Conservation (phyloP, 164 flowering plant genomes). For the Chloranthus sessilifolius region DNA sequence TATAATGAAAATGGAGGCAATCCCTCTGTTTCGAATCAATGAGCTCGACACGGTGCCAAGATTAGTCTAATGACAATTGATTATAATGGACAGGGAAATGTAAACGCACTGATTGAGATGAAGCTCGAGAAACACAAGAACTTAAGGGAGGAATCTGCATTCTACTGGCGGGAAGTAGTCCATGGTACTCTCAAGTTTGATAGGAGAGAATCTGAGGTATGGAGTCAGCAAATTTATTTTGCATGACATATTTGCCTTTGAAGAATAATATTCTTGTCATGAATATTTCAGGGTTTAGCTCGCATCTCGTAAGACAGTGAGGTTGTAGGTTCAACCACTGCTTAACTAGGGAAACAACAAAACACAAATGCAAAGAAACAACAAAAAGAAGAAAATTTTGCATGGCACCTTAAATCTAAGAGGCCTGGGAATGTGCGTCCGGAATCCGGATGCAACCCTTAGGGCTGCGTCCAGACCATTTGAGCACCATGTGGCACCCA, state of each 20-base stretch:
- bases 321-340: not conserved
- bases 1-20: too few species aligned
- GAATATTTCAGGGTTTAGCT: not conserved
- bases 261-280: not conserved
- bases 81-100: constrained; percentile 52
- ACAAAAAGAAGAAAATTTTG: not conserved
- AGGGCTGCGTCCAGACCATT: too few species aligned
- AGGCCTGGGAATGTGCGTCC: not conserved
- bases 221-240: not conserved
- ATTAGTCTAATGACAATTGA: not conserved
- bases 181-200: constrained; percentile 90
- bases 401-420: not conserved
- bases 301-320: not conserved
- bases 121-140: constrained; percentile 97
- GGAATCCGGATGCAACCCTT: too few species aligned
- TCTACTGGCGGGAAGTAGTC: constrained; percentile 73
- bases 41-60: too few species aligned
- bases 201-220: constrained; percentile 82
- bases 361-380: not conserved
- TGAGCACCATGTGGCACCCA: too few species aligned
- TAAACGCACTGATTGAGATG: constrained; percentile 81
- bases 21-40: too few species aligned
- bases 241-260: not conserved
- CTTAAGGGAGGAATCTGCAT: constrained; percentile 70
- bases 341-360: not conserved